phyloP scores from a whole-genome alignment of 1,139 yeast species.

The Meyerozyma athensensis region DNA sequence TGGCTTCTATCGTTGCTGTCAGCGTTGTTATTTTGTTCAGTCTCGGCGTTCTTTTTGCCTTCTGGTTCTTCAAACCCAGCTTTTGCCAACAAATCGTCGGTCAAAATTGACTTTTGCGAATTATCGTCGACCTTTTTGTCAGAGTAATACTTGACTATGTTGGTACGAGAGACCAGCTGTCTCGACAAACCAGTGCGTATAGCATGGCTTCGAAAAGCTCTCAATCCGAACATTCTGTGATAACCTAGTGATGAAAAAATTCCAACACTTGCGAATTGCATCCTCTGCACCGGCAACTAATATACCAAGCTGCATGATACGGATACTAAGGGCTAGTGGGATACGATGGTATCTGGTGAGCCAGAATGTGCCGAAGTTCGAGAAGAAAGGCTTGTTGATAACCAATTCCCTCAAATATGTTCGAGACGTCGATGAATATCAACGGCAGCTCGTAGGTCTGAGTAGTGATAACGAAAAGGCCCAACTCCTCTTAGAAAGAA shows the following conservation, averaged over 20 bases:
- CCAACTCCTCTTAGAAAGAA: slow-evolving; percentile 20
- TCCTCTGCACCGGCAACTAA: slow-evolving; percentile 1
- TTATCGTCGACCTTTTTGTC: slow-evolving; percentile 22
- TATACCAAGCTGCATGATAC: too few species aligned
- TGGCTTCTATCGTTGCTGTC: slow-evolving; percentile 16
- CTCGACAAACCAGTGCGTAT: not conserved
- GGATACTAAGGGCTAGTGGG: not conserved
- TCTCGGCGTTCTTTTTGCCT: slow-evolving; percentile 9
- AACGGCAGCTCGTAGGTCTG: slow-evolving; percentile 16
- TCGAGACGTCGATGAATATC: slow-evolving; percentile 26
- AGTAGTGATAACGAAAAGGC: slow-evolving; percentile 20
- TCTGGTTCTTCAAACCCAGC: slow-evolving; percentile 57
- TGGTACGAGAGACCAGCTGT: slow-evolving; percentile 2
- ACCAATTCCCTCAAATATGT: slow-evolving; percentile 21
- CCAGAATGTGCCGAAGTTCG: not conserved
- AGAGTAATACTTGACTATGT: slow-evolving; percentile 14
- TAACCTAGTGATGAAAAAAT: slow-evolving; percentile 1
- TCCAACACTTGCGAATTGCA: slow-evolving; percentile 1
- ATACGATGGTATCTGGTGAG: not conserved
- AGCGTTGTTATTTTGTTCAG: slow-evolving; percentile 7
- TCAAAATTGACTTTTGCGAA: slow-evolving; percentile 53
- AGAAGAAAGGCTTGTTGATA: not conserved
- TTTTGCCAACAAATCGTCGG: slow-evolving; percentile 75
- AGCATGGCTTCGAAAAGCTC: not conserved
- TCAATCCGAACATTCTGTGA: slow-evolving; percentile 1